Conservation (phyloP, 768 basidiomycete species). For the Kwoniella heveanensis region DNA sequence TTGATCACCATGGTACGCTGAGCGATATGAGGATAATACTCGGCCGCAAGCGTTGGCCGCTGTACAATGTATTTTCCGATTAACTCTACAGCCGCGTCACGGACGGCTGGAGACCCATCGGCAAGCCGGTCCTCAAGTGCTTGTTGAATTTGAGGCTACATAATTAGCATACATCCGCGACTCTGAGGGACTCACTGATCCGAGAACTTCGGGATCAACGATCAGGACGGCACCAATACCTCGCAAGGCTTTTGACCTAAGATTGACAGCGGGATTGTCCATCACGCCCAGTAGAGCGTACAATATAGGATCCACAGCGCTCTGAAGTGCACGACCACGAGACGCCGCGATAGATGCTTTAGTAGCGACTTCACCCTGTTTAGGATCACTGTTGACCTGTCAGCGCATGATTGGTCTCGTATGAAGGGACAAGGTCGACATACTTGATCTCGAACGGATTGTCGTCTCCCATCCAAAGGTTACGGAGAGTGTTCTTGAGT, state of each 20-base stretch:
- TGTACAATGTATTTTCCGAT: conserved; percentile 97
- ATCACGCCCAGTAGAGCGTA: conserved; percentile 75
- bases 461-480: conserved; percentile 70
- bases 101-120: conserved; percentile 89
- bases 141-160: conserved; percentile 64
- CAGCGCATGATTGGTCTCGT: conserved; percentile 63
- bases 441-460: conserved; percentile 73
- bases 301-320: conserved; percentile 81
- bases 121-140: conserved; percentile 87
- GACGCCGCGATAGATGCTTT: conserved; percentile 31
- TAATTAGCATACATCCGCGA: not conserved
- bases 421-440: not conserved
- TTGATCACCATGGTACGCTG: conserved; percentile 87
- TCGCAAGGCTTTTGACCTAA: conserved; percentile 89
- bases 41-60: conserved; percentile 78
- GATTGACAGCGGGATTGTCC: conserved; percentile 83
- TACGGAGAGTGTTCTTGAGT: conserved; percentile 67
- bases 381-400: conserved; percentile 28
- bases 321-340: conserved; percentile 61
- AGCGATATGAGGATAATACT: conserved; percentile 85
- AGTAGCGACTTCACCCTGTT: conserved; percentile 27
- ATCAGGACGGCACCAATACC: conserved; percentile 87
- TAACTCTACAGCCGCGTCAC: conserved; percentile 93
- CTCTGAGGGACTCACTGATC: conserved; percentile 62
- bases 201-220: conserved; percentile 80